A percentile compares a stretch with the other conserved stretches of the same genome.
Conservation (phyloP, 2,329 filamentous ascomycete genomes). For the Pseudocercospora fuligena region DNA sequence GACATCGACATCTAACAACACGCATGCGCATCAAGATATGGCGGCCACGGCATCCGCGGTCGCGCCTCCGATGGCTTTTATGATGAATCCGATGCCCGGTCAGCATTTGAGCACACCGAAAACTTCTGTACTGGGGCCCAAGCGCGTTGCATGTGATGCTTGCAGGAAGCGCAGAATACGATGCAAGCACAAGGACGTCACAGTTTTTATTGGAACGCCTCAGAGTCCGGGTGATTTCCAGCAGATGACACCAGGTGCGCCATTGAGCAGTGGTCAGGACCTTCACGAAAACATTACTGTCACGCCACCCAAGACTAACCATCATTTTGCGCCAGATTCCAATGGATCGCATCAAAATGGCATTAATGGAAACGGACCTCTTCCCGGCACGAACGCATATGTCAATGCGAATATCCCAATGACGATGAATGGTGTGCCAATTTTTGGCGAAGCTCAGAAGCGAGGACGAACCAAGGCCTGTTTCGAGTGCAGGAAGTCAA, state of each 20-base stretch:
- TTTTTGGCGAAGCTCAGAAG: constrained; percentile 52
- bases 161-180: constrained; percentile 66
- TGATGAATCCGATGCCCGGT: constrained; percentile 35
- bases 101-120: constrained; percentile 56
- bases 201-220: constrained; percentile 33
- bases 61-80: constrained; percentile 31
- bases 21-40: constrained; percentile 32
- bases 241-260: constrained; percentile 12
- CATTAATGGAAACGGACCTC: constrained; percentile 26
- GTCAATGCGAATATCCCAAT: constrained; percentile 44
- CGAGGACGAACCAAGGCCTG: constrained; percentile 64
- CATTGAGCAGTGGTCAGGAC: constrained; percentile 20
- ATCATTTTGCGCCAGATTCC: constrained; percentile 22
- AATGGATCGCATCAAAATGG: constrained; percentile 19
- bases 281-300: constrained; percentile 37
- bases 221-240: constrained; percentile 21
- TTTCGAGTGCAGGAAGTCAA: constrained; percentile 69
- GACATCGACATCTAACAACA: constrained; percentile 30
- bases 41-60: constrained; percentile 25
- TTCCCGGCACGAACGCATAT: constrained; percentile 41
- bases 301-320: constrained; percentile 31
- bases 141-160: constrained; percentile 65
- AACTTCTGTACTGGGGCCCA: constrained; percentile 63
- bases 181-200: constrained; percentile 67
- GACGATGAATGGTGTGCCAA: constrained; percentile 63